Conservation (phyloP, 2,329 filamentous ascomycete genomes). For the Colletotrichum shisoi region DNA sequence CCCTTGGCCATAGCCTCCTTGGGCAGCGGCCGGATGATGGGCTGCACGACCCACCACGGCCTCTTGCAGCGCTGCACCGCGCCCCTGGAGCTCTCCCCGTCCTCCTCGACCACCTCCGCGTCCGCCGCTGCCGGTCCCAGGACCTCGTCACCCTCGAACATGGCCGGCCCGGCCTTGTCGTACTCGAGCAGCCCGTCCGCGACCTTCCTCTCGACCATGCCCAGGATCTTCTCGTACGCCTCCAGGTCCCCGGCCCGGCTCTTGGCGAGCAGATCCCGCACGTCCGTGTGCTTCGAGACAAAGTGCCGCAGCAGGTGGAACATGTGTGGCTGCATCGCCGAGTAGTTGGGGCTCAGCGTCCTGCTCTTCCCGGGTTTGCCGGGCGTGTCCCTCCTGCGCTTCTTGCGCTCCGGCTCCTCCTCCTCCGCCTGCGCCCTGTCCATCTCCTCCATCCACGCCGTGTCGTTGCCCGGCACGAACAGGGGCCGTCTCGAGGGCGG, state of each 20-base stretch:
- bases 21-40: constrained; percentile 84
- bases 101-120: constrained; percentile 47
- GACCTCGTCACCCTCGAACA: constrained; percentile 53
- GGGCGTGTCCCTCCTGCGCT: constrained; percentile 53
- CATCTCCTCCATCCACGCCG: constrained; percentile 54
- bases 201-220: constrained; percentile 77
- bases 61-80: constrained; percentile 77
- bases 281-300: constrained; percentile 79
- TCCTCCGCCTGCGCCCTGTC: constrained; percentile 45
- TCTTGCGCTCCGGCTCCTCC: constrained; percentile 62
- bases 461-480: constrained; percentile 71
- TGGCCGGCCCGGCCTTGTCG: constrained; percentile 60
- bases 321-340: constrained; percentile 86
- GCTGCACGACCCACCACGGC: constrained; percentile 91
- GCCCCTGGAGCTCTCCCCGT: constrained; percentile 67
- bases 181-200: constrained; percentile 76
- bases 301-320: constrained; percentile 90
- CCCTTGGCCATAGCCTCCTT: constrained; percentile 87
- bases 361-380: constrained; percentile 47
- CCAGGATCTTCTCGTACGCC: constrained; percentile 78
- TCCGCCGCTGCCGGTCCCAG: constrained; percentile 39
- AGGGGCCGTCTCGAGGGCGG: constrained; percentile 75
- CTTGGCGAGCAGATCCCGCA: constrained; percentile 83
- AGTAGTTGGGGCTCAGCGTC: constrained; percentile 74
- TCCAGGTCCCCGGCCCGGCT: constrained; percentile 74